Evolutionary conservation across 2,329 filamentous ascomycete genomes (phyloP).

Genomic region (Ascochyta koolunga): DNA sequence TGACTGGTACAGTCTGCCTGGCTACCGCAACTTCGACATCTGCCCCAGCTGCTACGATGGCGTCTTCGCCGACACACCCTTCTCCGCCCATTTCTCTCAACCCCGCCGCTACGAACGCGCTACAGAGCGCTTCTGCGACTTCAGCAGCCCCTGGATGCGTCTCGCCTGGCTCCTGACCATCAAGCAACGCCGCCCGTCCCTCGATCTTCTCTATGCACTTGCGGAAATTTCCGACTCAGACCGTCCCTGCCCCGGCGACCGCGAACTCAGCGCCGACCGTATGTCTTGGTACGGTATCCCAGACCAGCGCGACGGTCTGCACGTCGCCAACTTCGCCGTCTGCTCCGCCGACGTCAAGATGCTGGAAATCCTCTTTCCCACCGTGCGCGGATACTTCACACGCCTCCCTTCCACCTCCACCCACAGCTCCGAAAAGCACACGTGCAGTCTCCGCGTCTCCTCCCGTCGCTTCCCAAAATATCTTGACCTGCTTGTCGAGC

Average conservation of each 20-base stretch:
- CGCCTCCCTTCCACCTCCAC: constrained; percentile 37
- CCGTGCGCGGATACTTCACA: constrained; percentile 70
- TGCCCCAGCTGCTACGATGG: constrained; percentile 80
- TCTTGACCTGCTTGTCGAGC: constrained; percentile 61
- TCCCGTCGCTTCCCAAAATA: constrained; percentile 63
- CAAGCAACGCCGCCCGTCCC: constrained; percentile 69
- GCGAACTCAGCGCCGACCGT: constrained; percentile 52
- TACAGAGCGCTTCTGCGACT: constrained; percentile 72
- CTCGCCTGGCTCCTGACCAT: constrained; percentile 82
- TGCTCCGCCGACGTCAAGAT: constrained; percentile 77
- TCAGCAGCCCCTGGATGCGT: constrained; percentile 81
- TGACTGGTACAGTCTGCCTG: constrained; percentile 82
- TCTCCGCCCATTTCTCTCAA: constrained; percentile 69
- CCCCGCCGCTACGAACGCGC: constrained; percentile 64
- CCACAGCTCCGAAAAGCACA: constrained; percentile 44
- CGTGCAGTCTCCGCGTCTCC: constrained; percentile 73
- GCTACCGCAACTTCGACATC: constrained; percentile 74
- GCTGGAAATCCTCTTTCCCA: constrained; percentile 75
- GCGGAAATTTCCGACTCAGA: constrained; percentile 65
- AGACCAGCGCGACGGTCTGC: constrained; percentile 68
- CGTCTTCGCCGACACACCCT: constrained; percentile 72
- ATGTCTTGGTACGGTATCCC: constrained; percentile 78
- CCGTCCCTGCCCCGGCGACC: constrained; percentile 64
- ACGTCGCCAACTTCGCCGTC: constrained; percentile 73
- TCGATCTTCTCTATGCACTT: constrained; percentile 73